Conservation (phyloP, 2,329 filamentous ascomycete genomes). For the Colletotrichum sp. region DNA sequence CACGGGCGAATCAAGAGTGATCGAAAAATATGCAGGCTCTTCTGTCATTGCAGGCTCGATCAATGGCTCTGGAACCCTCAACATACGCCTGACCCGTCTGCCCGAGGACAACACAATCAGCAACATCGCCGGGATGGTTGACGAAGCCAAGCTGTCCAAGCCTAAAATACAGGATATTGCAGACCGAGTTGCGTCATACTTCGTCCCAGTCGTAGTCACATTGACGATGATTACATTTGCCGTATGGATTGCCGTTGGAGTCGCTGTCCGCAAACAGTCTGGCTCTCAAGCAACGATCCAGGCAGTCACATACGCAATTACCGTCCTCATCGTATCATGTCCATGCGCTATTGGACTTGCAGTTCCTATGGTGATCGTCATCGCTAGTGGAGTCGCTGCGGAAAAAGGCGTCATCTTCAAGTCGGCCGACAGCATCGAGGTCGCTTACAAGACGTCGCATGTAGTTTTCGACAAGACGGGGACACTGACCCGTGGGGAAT, state of each 20-base stretch:
- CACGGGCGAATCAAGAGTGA: conserved; percentile 71
- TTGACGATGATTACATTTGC: conserved; percentile 66
- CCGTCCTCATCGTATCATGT: conserved; percentile 77
- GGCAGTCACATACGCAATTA: conserved; percentile 75
- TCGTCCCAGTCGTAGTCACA: conserved; percentile 68
- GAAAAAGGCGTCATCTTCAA: conserved; percentile 73
- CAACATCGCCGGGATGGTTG: conserved; percentile 72
- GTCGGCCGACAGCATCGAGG: conserved; percentile 66
- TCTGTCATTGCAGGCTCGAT: conserved; percentile 71
- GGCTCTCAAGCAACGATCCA: conserved; percentile 57
- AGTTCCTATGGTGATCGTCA: conserved; percentile 80
- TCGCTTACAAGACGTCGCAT: conserved; percentile 64
- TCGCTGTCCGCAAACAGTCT: conserved; percentile 36
- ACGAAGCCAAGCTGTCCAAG: conserved; percentile 72
- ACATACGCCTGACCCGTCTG: conserved; percentile 63
- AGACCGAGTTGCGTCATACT: conserved; percentile 70
- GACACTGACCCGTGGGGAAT: conserved; percentile 68
- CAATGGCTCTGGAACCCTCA: conserved; percentile 68
- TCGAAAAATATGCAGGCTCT: conserved; percentile 61
- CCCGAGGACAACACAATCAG: conserved; percentile 76
- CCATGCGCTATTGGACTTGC: conserved; percentile 78
- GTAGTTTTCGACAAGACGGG: conserved; percentile 85
- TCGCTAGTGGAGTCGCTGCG: conserved; percentile 71
- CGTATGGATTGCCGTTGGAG: conserved; percentile 69
- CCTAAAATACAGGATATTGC: conserved; percentile 72